phyloP scores from a whole-genome alignment of 345 rosid species.

The Moricandia moricandioides region DNA sequence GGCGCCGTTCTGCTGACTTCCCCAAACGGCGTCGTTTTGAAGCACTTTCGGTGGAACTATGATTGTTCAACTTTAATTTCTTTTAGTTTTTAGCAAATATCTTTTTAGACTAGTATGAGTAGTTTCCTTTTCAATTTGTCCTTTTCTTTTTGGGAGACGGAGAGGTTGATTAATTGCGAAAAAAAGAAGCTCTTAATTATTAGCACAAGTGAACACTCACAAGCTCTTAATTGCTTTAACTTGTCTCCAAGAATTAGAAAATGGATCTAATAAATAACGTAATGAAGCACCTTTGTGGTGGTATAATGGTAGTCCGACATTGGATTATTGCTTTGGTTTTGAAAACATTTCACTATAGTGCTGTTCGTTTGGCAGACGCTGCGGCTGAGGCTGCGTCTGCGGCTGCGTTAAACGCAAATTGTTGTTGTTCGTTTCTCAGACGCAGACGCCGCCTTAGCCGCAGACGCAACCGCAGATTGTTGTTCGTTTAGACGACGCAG shows the following conservation, averaged over 20 bases:
- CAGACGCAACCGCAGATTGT: too few relatives aligned
- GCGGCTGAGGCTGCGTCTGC: too few relatives aligned
- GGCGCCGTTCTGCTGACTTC: conserved; percentile 13
- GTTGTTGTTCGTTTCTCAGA: too few relatives aligned
- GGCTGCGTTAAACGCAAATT: too few relatives aligned
- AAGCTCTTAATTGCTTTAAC: background rate
- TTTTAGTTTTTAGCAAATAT: conserved; percentile 11
- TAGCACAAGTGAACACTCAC: background rate
- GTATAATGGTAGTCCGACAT: too few relatives aligned
- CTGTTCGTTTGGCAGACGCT: too few relatives aligned
- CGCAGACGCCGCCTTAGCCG: too few relatives aligned
- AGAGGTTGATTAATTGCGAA: conserved; percentile 21
- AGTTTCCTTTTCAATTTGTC: conserved; percentile 6
- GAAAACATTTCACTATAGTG: too few relatives aligned
- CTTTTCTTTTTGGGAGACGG: background rate
- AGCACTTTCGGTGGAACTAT: conserved; percentile 6
- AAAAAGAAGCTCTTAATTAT: background rate
- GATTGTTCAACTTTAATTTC: conserved; percentile 8
- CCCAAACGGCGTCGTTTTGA: conserved; percentile 14
- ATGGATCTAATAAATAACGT: background rate
- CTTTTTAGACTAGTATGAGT: background rate
- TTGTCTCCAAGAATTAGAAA: background rate
- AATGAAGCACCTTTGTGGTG: too few relatives aligned
- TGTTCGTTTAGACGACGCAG: too few relatives aligned
- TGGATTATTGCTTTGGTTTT: too few relatives aligned